Percentiles rank a stretch among this genome's conserved stretches.
Conservation (phyloP, 2,329 filamentous ascomycete species). For the Escovopsis sp. region DNA sequence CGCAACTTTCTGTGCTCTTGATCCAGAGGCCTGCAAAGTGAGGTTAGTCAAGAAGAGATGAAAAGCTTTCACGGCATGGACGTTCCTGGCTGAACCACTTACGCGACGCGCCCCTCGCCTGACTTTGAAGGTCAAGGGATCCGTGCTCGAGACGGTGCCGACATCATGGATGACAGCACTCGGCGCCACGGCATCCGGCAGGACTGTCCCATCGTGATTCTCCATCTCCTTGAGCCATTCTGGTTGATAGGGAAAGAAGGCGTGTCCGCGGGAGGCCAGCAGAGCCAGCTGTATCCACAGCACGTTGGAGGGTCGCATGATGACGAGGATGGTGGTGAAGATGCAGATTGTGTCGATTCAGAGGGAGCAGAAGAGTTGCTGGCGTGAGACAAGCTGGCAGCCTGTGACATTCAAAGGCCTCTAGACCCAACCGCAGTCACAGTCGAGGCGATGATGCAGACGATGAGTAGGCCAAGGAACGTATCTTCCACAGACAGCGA, state of each 20-base stretch:
- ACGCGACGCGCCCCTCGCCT: slow-evolving; percentile 17
- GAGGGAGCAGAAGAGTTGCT: not conserved
- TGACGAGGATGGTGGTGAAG: slow-evolving; percentile 6
- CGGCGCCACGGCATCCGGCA: slow-evolving; percentile 7
- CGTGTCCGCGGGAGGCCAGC: slow-evolving; percentile 28
- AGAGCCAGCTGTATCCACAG: slow-evolving; percentile 31
- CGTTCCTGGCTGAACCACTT: not conserved
- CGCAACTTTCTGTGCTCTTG: slow-evolving; percentile 20
- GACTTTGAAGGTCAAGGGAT: slow-evolving; percentile 25
- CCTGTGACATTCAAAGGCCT: not conserved
- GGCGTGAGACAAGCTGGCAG: not conserved
- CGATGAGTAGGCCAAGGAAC: too few relatives aligned
- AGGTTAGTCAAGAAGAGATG: too few relatives aligned
- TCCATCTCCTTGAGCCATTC: slow-evolving; percentile 18
- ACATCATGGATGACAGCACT: too few relatives aligned
- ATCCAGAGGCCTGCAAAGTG: slow-evolving; percentile 17
- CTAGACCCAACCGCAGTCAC: too few relatives aligned
- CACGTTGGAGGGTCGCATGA: slow-evolving; percentile 24
- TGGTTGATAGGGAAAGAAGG: slow-evolving; percentile 33
- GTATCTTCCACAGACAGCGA: too few relatives aligned
- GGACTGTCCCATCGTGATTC: slow-evolving; percentile 7
- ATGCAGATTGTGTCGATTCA: not conserved
- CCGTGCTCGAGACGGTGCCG: slow-evolving; percentile 4
- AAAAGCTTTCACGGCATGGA: not conserved
- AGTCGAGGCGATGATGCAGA: too few relatives aligned